Evolutionary conservation across 23 red algal species (phyloP).

Genomic region (Gracilaria caudata): DNA sequence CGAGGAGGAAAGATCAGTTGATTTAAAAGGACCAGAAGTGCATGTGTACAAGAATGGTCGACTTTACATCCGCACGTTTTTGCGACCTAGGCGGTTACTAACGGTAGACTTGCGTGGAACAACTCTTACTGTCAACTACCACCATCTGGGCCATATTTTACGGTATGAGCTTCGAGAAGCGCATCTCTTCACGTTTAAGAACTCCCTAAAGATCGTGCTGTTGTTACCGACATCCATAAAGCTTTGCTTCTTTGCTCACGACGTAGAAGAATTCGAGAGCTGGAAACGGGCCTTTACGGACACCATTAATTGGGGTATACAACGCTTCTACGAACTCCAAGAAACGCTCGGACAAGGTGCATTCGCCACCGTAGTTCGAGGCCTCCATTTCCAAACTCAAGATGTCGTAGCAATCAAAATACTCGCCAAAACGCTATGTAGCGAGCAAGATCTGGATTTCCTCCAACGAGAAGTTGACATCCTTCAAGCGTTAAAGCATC

Average conservation of each 20-base stretch:
- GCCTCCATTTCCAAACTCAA: slow-evolving; percentile 36
- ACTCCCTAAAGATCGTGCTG: slow-evolving; percentile 11
- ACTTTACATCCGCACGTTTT: slow-evolving; percentile 13
- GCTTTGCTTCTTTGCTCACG: slow-evolving; percentile 60
- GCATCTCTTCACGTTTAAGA: slow-evolving; percentile 5
- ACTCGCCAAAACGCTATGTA: slow-evolving; percentile 64
- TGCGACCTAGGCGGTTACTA: slow-evolving; percentile 20
- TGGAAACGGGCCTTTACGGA: slow-evolving; percentile 52
- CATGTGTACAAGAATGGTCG: slow-evolving; percentile 54
- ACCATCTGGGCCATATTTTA: background rate
- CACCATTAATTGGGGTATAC: slow-evolving; percentile 53
- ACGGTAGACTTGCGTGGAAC: slow-evolving; percentile 25
- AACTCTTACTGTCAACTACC: slow-evolving; percentile 15
- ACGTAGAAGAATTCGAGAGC: slow-evolving; percentile 21
- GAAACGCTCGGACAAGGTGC: slow-evolving; percentile 71
- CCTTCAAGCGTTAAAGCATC: slow-evolving; percentile 48
- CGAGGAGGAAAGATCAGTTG: background rate
- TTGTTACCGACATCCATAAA: slow-evolving; percentile 34
- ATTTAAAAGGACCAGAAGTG: slow-evolving; percentile 29
- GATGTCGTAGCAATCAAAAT: slow-evolving; percentile 80
- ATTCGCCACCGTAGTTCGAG: slow-evolving; percentile 66
- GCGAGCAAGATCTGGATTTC: slow-evolving; percentile 58
- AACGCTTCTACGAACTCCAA: slow-evolving; percentile 66
- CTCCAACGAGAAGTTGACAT: slow-evolving; percentile 79
- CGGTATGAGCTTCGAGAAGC: slow-evolving; percentile 37